Percentiles rank a stretch among this genome's conserved stretches.
phyloP scores from a whole-genome alignment of 495 filamentous ascomycete genomes.

The Lophium mytilinum region DNA sequence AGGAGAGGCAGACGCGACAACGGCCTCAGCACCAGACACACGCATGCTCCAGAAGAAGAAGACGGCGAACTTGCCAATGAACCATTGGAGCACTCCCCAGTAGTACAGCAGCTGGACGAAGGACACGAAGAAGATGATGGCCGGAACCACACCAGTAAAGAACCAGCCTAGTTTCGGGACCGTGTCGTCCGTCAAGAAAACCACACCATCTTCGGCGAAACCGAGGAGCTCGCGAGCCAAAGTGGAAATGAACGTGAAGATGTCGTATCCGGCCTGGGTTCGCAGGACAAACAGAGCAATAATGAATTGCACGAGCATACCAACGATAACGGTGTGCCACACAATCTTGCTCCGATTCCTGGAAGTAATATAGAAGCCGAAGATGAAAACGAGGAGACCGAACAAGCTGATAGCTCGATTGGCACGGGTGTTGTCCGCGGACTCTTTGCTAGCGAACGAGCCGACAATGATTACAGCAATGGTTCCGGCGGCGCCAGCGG shows the following conservation, averaged over 20 bases:
- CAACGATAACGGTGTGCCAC: conserved; percentile 85
- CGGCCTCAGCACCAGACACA: conserved; percentile 88
- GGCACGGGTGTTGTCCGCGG: conserved; percentile 63
- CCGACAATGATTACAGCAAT: conserved; percentile 68
- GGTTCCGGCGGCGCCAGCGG: conserved; percentile 49
- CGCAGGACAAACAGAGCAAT: conserved; percentile 80
- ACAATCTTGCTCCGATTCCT: conserved; percentile 59
- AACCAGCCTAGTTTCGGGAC: conserved; percentile 51
- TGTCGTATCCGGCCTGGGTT: conserved; percentile 66
- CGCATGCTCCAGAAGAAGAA: conserved; percentile 87
- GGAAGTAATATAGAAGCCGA: conserved; percentile 58
- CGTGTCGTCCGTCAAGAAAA: conserved; percentile 55
- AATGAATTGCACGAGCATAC: conserved; percentile 82
- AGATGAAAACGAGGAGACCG: conserved; percentile 66
- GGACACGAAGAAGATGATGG: conserved; percentile 90
- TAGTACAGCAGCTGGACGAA: conserved; percentile 78
- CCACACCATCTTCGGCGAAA: conserved; percentile 60
- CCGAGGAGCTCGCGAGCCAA: conserved; percentile 62
- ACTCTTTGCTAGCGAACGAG: conserved; percentile 60
- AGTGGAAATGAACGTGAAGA: conserved; percentile 76
- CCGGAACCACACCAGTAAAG: conserved; percentile 62
- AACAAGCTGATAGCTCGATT: conserved; percentile 76
- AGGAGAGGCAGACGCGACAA: conserved; percentile 86
- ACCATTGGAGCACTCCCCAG: conserved; percentile 74
- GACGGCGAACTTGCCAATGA: conserved; percentile 71